A percentile compares a stretch with the other conserved stretches of the same genome.
phyloP scores from a whole-genome alignment of 2,329 filamentous ascomycete genomes.

The Apiospora aurea region DNA sequence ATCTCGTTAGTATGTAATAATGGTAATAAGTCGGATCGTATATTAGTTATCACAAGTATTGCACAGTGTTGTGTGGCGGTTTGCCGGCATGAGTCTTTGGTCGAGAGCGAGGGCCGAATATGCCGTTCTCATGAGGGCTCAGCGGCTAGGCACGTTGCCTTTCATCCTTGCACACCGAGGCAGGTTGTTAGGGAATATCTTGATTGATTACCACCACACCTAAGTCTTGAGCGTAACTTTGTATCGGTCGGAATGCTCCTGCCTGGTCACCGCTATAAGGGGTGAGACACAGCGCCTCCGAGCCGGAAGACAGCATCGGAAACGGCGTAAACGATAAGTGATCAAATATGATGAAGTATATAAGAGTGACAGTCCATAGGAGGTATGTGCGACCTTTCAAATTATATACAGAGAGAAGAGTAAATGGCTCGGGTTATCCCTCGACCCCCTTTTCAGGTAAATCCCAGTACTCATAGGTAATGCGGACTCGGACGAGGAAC shows the following conservation, averaged over 20 bases:
- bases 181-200: neutral
- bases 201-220: neutral
- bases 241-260: neutral
- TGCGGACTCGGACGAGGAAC: neutral
- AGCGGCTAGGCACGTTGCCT: neutral
- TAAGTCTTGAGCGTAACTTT: neutral
- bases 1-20: neutral
- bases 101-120: neutral
- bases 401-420: constrained; percentile 7
- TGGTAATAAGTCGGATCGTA: neutral
- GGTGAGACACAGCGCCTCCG: neutral
- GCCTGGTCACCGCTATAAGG: neutral
- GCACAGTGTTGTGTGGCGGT: neutral
- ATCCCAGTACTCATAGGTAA: neutral
- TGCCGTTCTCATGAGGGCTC: neutral
- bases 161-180: neutral
- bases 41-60: neutral
- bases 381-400: neutral
- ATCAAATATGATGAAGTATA: neutral
- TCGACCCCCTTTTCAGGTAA: neutral
- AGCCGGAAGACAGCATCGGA: neutral
- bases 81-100: neutral
- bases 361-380: neutral
- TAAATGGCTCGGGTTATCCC: neutral
- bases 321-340: neutral